Base-by-base conservation (phyloP, 768 basidiomycete genomes). In the Cystobasidium tubakii region DNA sequence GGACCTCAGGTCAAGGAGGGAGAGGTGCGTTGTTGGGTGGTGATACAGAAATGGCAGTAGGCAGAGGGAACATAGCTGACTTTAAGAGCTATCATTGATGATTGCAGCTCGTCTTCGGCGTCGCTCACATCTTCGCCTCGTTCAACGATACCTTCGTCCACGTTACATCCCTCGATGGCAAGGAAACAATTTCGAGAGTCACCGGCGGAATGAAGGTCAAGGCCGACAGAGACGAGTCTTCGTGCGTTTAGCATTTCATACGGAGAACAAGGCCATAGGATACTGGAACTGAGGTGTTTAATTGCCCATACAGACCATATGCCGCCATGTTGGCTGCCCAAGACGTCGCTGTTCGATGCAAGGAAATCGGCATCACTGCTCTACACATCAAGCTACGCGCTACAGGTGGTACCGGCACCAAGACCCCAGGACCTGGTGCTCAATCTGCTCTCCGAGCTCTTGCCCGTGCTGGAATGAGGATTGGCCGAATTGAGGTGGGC, bases 141-240 rank as follows among this genome's bases (percentile, higher is more conserved):
- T 99, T 99, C 88, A 99, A 99, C 84, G 96, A 99, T 81, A 99
- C 96, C 73, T 98, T 98, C 83, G 96, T 99, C 78, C 96, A 99
- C 82, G 86, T 99, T 80, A 99, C 96, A 82, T 96, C 98, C 90
- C 84, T 98, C 74, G 93, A 93, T 27, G 96, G 96, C 80, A 94
- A 91, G 85, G 96, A 98, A 86, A 99, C 96, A 82, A 92, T 99
- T 84, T 91, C 92, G 79, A 92, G 96, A 81, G 92, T 97, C 76
- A 98, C 96, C 78, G 91, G 92, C 82, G 96, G 96, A 75, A 98
- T 98, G 96, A 98, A 98, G 86, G 96, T 99, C 84, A 99, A 98
- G 86, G 96, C 95, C 15, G 96, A 99, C 84, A 90, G 96, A 84
- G 96, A 99, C 84, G 96, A 99, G 84, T 97, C 93, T 50, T 97